These are phyloP conservation scores for Epichloe brachyelytri DNA, from an alignment of 2,329 filamentous ascomycete species.

Conservation along the genomic window DNA sequence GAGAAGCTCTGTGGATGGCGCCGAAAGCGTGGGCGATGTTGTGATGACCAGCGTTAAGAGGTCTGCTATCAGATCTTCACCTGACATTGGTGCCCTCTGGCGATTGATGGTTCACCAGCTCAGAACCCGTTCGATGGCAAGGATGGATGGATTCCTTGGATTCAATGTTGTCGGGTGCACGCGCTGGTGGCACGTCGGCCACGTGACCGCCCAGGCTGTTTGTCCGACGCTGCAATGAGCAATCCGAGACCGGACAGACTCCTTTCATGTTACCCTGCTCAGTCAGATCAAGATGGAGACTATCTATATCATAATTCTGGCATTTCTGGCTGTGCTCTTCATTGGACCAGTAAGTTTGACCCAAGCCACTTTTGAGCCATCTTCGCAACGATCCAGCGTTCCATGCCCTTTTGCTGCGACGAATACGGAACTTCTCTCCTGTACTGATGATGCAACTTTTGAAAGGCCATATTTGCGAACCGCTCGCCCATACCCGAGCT, in stretches of 20 bases:
- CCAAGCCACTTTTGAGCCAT: not conserved
- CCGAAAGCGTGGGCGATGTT: constrained; percentile 42
- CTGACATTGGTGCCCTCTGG: not conserved
- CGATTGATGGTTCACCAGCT: not conserved
- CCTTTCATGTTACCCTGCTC: not conserved
- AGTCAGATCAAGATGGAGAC: not conserved
- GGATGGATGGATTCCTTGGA: too few relatives aligned
- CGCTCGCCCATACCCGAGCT: constrained; percentile 25
- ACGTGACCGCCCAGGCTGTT: too few relatives aligned
- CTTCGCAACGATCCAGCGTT: not conserved
- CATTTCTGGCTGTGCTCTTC: not conserved
- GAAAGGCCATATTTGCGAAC: not conserved
- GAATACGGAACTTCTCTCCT: not conserved
- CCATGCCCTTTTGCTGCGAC: not conserved
- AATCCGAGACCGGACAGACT: too few relatives aligned
- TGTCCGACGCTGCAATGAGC: too few relatives aligned
- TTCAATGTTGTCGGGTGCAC: too few relatives aligned
- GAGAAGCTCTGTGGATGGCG: constrained; percentile 39
- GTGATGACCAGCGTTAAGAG: constrained; percentile 30
- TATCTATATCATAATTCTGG: not conserved
- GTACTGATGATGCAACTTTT: not conserved
- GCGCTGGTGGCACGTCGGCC: too few relatives aligned
- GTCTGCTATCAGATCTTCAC: not conserved
- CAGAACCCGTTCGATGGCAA: too few relatives aligned
- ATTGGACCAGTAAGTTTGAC: not conserved